Evolutionary conservation across 2,329 filamentous ascomycete genomes (phyloP), one percentile per base, ranked within the genome.

Genomic region (Apiospora pterosperma): DNA sequence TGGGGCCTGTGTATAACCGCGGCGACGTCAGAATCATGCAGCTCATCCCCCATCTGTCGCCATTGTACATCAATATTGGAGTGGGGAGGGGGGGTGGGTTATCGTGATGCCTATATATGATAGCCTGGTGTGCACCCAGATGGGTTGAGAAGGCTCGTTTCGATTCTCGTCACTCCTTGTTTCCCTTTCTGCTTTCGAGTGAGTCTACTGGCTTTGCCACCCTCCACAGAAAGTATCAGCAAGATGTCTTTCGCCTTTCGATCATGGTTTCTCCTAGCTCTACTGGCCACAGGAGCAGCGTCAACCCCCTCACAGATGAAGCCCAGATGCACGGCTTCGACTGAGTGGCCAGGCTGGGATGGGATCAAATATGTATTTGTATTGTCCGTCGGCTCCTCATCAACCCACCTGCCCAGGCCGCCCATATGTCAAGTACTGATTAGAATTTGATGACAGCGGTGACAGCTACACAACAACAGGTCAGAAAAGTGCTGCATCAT

Each of bases 301-400:
- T n/a, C 48, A 6, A 28, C 48, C 6, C 48, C 48, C 16, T 34
- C 48, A 28, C 25, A 21, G 7, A 25, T 55, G 7, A 55, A 21
- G 14, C 19, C 59, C 36, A 41, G n/a, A 19, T 61, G 59, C 36
- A 31, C 59, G 1, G 36, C 60, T 36, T 42, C 39, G 11, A 16
- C 39, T 6, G 31, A n/a, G 34, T 80, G 77, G 76, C 71, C 72
- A 0, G 77, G 75, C 12, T 80, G 76, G 74, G 60, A 71, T 6
- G 70, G 72, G 38, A 72, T 81, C 65, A 79, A 80, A 67, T 70
- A 80, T 66, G 74, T 77, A 3, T 81, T 81, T 64, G 73, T 78
- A 58, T 81, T 81, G 77, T 81, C 64, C 76, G 77, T 66, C 39
- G 31, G 7, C 28, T 55, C 19, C 28, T 12, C 16, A 19, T 12